A percentile compares a stretch with the other conserved stretches of the same genome.
These are phyloP conservation scores for Hirschioporus abietinus DNA, from an alignment of 768 basidiomycete species.

Conservation along the genomic window DNA sequence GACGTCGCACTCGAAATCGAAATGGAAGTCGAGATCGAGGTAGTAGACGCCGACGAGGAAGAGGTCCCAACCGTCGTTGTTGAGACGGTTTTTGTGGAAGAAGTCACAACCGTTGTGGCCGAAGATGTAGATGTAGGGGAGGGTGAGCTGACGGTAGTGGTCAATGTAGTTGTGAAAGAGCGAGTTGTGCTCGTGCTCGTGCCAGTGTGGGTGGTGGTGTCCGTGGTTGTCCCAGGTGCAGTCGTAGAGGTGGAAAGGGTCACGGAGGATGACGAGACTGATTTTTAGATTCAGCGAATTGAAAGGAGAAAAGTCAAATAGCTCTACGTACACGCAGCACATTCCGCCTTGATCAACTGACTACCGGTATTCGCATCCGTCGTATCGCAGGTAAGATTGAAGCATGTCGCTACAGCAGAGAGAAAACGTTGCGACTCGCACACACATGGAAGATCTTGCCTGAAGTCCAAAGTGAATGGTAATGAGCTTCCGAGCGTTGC, in stretches of 20 bases:
- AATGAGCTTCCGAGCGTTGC: background rate
- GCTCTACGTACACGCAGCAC: background rate
- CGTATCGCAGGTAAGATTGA: background rate
- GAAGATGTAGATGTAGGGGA: background rate
- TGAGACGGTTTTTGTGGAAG: background rate
- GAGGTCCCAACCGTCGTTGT: background rate
- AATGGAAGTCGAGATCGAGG: too few relatives aligned
- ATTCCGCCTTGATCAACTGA: background rate
- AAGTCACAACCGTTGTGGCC: background rate
- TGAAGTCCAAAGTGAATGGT: background rate
- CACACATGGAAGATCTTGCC: background rate
- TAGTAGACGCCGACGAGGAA: background rate
- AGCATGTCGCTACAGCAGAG: background rate
- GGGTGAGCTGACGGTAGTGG: background rate
- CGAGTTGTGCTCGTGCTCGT: background rate
- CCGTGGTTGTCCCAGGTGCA: background rate
- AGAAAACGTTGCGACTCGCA: background rate
- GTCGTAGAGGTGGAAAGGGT: background rate
- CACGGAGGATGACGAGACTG: background rate
- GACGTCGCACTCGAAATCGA: background rate
- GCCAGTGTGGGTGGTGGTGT: background rate
- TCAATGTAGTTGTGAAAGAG: background rate
- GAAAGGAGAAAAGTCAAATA: background rate
- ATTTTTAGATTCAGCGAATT: background rate
- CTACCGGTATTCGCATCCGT: background rate